phyloP scores from a whole-genome alignment of 352 stramenopile genomes.

The Phytopythium vexans region DNA sequence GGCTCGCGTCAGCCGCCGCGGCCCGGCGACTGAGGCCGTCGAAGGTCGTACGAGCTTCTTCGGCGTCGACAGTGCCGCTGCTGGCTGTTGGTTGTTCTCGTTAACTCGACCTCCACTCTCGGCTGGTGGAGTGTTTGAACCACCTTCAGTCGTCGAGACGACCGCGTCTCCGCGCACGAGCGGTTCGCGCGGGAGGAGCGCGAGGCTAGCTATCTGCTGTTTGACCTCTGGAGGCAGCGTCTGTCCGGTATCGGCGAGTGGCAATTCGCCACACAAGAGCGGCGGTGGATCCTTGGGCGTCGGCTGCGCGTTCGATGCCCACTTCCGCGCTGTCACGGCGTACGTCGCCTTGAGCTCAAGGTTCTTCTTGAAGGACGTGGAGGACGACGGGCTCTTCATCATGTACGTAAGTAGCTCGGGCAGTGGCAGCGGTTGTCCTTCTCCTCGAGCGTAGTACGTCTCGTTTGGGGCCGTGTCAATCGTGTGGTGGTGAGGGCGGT shows the following conservation, averaged over 20 bases:
- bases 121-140: too few species aligned
- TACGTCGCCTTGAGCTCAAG: constrained; percentile 64
- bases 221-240: constrained; percentile 41
- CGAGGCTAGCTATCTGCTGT: constrained; percentile 42
- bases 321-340: constrained; percentile 58
- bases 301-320: constrained; percentile 34
- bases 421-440: constrained; percentile 20
- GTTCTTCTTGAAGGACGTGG: constrained; percentile 58
- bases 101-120: too few species aligned
- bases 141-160: too few species aligned
- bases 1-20: too few species aligned
- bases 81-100: too few species aligned
- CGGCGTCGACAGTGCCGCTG: too few species aligned
- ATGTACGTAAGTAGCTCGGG: constrained; percentile 56
- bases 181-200: constrained; percentile 39
- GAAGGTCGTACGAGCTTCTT: too few species aligned
- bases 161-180: constrained; percentile 40
- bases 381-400: constrained; percentile 44
- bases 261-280: constrained; percentile 55
- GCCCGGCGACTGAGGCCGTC: too few species aligned
- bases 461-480: constrained; percentile 8
- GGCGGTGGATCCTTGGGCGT: constrained; percentile 48
- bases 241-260: constrained; percentile 53
- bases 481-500: constrained; percentile 9
- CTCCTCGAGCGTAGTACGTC: constrained; percentile 47